A percentile compares a stretch with the other conserved stretches of the same genome.
phyloP scores from a whole-genome alignment of 345 rosid genomes.

The Hibiscus mutabilis region DNA sequence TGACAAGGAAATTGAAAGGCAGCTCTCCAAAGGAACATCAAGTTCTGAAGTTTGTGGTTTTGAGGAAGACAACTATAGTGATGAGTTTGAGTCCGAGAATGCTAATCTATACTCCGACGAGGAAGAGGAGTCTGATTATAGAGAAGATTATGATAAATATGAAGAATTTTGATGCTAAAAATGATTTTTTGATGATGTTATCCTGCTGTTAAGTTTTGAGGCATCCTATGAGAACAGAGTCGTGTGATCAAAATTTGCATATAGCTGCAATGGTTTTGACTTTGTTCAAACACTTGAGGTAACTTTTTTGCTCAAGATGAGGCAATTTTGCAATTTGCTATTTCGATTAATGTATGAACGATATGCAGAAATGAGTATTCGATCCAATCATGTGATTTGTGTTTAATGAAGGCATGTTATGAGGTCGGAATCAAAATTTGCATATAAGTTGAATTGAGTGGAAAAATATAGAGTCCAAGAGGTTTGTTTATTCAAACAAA shows the following conservation, averaged over 20 bases:
- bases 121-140: neutral
- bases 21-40: neutral
- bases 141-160: neutral
- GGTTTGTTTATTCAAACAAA: no score
- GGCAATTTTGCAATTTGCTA: neutral
- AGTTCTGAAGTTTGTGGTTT: neutral
- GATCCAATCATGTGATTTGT: no score
- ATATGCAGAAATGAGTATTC: no score
- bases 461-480: no score
- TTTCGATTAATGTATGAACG: no score
- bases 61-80: neutral
- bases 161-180: conserved; percentile 3
- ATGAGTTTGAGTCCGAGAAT: neutral
- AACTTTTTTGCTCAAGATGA: no score
- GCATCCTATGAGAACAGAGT: neutral
- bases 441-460: no score
- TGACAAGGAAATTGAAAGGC: neutral
- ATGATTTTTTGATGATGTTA: neutral
- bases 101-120: neutral
- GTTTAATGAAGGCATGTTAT: no score
- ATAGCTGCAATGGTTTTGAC: neutral
- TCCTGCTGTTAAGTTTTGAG: no score
- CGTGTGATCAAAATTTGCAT: neutral
- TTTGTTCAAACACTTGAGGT: no score
- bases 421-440: no score